Evolutionary conservation across 805 yeast species (phyloP).

Genomic region (Hanseniaspora nectarophila): DNA sequence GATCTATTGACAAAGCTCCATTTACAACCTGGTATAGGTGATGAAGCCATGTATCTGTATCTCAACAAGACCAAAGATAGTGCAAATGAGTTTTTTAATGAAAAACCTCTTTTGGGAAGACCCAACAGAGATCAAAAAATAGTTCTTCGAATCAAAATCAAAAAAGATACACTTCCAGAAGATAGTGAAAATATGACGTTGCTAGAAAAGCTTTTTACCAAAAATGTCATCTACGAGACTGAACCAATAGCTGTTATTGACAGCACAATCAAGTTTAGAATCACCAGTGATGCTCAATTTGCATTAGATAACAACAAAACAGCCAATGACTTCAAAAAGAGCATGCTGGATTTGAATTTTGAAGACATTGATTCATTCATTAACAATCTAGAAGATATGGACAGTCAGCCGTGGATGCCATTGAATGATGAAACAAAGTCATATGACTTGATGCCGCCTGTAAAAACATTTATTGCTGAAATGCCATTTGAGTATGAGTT

Average conservation of each 20-base stretch:
- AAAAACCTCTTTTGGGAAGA: constrained; percentile 55
- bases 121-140: constrained; percentile 44
- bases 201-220: neutral
- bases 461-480: constrained; percentile 61
- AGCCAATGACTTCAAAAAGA: constrained; percentile 28
- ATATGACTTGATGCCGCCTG: constrained; percentile 72
- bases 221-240: constrained; percentile 29
- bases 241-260: constrained; percentile 58
- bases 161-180: constrained; percentile 29
- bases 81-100: constrained; percentile 26
- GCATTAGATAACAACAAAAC: constrained; percentile 47
- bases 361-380: constrained; percentile 24
- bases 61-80: constrained; percentile 31
- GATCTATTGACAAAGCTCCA: neutral
- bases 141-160: constrained; percentile 47
- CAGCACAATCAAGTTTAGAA: constrained; percentile 64
- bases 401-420: constrained; percentile 30
- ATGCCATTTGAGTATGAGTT: constrained; percentile 71
- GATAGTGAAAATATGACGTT: constrained; percentile 21
- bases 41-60: constrained; percentile 23
- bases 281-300: constrained; percentile 79
- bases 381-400: constrained; percentile 30
- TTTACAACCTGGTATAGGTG: constrained; percentile 18
- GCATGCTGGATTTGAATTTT: constrained; percentile 27
- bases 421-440: constrained; percentile 17